Base-by-base conservation (phyloP, 306 rosid species). In the Biancaea sappan region DNA sequence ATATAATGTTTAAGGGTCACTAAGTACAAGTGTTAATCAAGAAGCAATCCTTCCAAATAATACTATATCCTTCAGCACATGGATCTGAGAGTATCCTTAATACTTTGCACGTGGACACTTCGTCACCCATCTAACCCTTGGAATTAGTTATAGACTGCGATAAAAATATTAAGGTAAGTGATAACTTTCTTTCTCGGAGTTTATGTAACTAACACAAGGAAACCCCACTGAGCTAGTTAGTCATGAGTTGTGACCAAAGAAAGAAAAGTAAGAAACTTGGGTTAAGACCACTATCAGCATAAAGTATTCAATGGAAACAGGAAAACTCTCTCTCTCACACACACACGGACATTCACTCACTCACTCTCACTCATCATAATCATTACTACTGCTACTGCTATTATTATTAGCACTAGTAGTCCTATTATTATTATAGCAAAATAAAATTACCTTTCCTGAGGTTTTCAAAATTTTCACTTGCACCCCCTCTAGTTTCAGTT, bases 101-200 rank as follows among this genome's bases (percentile, higher is more conserved):
- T 28, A 62, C 64, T 41, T 64, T 22, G 41, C 76, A 58, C 29
- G 16, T 19, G 44, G 40, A 28, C 72, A 66, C 58, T 32, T 66
- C 8, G 0, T 37, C 59, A n/a, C 46, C 48, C 31, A 62, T 26
- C 63, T 40, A 79, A 43, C 37, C 29, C 48, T 56, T 74, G 41
- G 78, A 52, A 80, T 43, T 53, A 34, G 48, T 58, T 24, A 57
- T 40, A 6, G 57, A 18, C 74, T 79, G 81, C n/a, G 22, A 54
- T 5, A 37, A 58, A 67, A 76, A 47, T 15, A 67, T 41, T 9
- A 69, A 25, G 13, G 47, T 0, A 66, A n/a, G 67, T 12, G 43
- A 38, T 56, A 43, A 25, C 12, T 58, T 58, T 65, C 66, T 28
- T n/a, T n/a, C 24, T 18, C 28, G 10, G 62, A 73, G 47, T 65